Percentiles rank a stretch among this genome's conserved stretches.
phyloP scores from a whole-genome alignment of 1,139 yeast genomes.

The Pichia sp. region DNA sequence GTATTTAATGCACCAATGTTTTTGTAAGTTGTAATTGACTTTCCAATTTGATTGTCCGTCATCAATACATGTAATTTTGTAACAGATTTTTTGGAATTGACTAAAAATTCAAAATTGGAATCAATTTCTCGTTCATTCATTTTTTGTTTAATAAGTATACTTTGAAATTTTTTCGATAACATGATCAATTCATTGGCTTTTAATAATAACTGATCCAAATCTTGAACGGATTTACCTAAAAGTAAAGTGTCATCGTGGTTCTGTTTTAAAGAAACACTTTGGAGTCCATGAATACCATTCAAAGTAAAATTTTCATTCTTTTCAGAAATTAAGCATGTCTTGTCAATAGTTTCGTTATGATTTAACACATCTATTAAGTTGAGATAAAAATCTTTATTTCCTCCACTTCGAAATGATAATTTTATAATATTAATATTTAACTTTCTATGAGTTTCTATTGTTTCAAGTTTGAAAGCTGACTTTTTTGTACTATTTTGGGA shows the following conservation, averaged over 20 bases:
- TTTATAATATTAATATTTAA: slow-evolving; percentile 31
- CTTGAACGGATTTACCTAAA: slow-evolving; percentile 65
- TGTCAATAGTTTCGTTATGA: no score
- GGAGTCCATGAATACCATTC: slow-evolving; percentile 61
- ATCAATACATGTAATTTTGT: slow-evolving; percentile 23
- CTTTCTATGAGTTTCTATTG: neutral
- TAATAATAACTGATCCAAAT: slow-evolving; percentile 68
- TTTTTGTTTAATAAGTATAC: slow-evolving; percentile 17
- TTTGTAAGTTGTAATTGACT: slow-evolving; percentile 17
- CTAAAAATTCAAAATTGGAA: slow-evolving; percentile 40
- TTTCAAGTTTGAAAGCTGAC: neutral
- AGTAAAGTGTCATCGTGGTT: slow-evolving; percentile 57
- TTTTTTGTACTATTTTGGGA: neutral
- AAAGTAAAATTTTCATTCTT: neutral
- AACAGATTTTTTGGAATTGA: slow-evolving; percentile 27
- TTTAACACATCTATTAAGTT: slow-evolving; percentile 35
- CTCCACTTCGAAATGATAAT: slow-evolving; percentile 58
- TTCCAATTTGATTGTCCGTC: slow-evolving; percentile 23
- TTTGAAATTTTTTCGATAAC: slow-evolving; percentile 34
- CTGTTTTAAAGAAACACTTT: slow-evolving; percentile 50
- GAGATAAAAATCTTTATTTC: slow-evolving; percentile 43
- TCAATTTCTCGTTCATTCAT: slow-evolving; percentile 2
- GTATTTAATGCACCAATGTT: slow-evolving; percentile 18
- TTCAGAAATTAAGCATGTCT: no score
- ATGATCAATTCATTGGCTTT: slow-evolving; percentile 69